phyloP scores from a whole-genome alignment of 352 stramenopile species.

The Pythium insidiosum region DNA sequence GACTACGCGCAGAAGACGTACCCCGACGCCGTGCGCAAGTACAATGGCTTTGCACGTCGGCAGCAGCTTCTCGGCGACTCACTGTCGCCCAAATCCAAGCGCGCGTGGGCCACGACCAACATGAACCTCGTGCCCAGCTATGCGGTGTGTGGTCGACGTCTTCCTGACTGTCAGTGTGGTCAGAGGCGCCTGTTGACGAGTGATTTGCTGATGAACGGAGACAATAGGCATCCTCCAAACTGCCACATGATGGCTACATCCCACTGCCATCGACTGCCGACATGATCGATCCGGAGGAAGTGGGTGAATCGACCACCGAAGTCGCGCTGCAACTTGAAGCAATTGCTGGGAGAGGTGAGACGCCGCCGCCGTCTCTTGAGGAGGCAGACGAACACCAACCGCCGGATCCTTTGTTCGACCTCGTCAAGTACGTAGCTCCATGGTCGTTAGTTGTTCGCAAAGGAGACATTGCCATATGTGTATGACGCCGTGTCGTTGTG shows the following conservation, averaged over 20 bases:
- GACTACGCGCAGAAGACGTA: slow-evolving; percentile 73
- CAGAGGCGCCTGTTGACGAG: slow-evolving; percentile 1
- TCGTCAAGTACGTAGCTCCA: no score
- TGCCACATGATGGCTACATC: no score
- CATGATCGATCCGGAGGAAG: slow-evolving; percentile 3
- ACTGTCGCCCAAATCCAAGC: slow-evolving; percentile 22
- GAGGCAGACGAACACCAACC: no score
- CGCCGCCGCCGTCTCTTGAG: no score
- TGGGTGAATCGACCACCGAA: slow-evolving; percentile 1
- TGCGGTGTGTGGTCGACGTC: slow-evolving; percentile 19
- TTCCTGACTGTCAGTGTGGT: slow-evolving; percentile 6
- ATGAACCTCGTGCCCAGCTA: slow-evolving; percentile 60
- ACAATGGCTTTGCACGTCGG: slow-evolving; percentile 44
- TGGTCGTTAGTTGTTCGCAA: no score
- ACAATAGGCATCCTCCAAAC: no score
- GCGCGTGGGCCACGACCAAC: slow-evolving; percentile 25
- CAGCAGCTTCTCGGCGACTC: slow-evolving; percentile 28
- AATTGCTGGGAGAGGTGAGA: no score
- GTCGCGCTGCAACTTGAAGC: no score
- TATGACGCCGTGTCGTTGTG: no score
- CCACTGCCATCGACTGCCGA: no score
- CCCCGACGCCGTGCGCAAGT: slow-evolving; percentile 42
- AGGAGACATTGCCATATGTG: no score
- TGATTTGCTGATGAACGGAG: background rate
- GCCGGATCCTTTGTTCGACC: no score